Base-by-base conservation (phyloP, 2,329 filamentous ascomycete genomes). In the Samsoniella hepiali region DNA sequence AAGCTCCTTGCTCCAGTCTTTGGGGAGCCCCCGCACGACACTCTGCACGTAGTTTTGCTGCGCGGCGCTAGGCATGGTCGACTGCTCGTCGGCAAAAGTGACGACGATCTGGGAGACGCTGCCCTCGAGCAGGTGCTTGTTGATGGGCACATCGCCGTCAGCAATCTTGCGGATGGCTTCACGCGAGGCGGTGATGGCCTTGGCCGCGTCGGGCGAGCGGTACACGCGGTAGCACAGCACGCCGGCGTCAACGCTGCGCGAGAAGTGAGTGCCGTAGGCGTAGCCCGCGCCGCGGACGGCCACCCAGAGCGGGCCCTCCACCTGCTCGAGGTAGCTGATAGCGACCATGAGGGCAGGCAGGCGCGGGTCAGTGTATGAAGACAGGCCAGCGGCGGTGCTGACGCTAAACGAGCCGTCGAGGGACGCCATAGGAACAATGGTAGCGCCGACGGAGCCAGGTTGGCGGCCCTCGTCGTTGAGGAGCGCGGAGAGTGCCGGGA, bases 301-400 rank as follows among this genome's bases (percentile, higher is more conserved):
- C 67, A 90, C 90, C 94, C 95, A 98, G 38, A 99, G 85, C 0
- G 95, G 95, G 0, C 95, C 95, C 76, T 99, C 95, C 22, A 96
- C 90, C 1, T 93, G 88, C 72, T 97, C 93, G 65, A 99, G 88
- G 73, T 97, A 98, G 27, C 93, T 88, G 57, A 93, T 86, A 1
- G 94, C 93, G 8, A 99, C 93, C 74, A 96, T 86, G 58, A 97
- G 83, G 2, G 93, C 88, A 0, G 95, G 93, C 1, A 98, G 81
- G 17, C 86, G 84, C 0, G 93, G 88, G 70, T 97, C 89, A 4
- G 84, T 82, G 72, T 90, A 93, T 0, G 89, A 91, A 31, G 85
- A 83, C 17, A 94, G 85, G 6, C 94, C 94, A 49, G 84, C 84
- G 2, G 89, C 83, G 11, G 90, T 90, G 69, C 91, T 87, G 65